Evolutionary conservation across 257 asterid species (phyloP).

Genomic region (Echites panduratus): DNA sequence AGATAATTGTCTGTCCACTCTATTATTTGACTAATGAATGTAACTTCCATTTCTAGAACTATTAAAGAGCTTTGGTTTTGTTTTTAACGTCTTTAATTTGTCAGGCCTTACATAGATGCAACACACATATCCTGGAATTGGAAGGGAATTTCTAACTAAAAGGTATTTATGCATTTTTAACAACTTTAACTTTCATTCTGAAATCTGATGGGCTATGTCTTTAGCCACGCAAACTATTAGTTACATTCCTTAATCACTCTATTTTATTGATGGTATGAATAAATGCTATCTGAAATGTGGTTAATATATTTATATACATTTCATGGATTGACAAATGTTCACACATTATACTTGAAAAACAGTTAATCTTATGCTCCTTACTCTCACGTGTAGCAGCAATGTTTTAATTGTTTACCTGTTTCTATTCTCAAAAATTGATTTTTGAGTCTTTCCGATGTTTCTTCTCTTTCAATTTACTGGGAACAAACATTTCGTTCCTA

Average conservation of each 20-base stretch:
- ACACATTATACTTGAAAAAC: neutral
- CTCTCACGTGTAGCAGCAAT: neutral
- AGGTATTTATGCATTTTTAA: neutral
- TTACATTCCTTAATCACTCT: neutral
- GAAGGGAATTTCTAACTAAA: constrained; percentile 8
- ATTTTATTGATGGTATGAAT: neutral
- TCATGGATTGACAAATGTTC: neutral
- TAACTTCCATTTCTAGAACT: neutral
- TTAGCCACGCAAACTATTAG: neutral
- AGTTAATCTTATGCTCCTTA: neutral
- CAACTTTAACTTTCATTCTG: neutral
- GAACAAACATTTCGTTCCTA: neutral
- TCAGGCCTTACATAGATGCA: constrained; percentile 12
- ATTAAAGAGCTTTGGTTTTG: neutral
- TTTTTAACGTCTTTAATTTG: neutral
- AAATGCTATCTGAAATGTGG: neutral
- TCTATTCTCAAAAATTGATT: neutral
- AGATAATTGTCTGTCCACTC: neutral
- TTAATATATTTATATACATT: too few relatives aligned
- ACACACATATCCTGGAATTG: constrained; percentile 10
- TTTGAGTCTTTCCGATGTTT: neutral
- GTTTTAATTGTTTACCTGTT: neutral
- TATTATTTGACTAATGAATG: neutral
- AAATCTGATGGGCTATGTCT: neutral
- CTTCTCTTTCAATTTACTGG: neutral